Percentiles rank a stretch among this genome's conserved stretches.
phyloP scores from a whole-genome alignment of 1,284 basidiomycete species.

The Phellopilus nigrolimitatus region DNA sequence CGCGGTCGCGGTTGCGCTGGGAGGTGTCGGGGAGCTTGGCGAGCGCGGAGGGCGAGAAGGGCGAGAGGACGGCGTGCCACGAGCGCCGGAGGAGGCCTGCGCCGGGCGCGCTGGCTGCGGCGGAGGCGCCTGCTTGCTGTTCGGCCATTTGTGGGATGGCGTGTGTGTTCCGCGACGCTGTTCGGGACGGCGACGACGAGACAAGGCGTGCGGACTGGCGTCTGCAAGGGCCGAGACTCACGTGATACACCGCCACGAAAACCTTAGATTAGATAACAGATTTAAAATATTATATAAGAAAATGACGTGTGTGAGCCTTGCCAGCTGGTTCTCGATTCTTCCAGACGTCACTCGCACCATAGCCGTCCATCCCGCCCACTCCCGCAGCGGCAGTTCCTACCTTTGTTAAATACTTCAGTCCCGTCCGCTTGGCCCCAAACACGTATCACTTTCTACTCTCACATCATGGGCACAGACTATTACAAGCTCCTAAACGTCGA shows the following conservation, averaged over 20 bases:
- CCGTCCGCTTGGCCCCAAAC: background rate
- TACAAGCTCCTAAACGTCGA: slow-evolving; percentile 76
- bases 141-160: too few species aligned
- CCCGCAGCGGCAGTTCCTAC: background rate
- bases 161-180: background rate
- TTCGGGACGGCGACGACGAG: background rate
- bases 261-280: too few species aligned
- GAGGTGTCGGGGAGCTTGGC: slow-evolving; percentile 56
- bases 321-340: slow-evolving; percentile 7
- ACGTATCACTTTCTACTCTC: background rate
- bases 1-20: slow-evolving; percentile 47
- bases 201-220: too few species aligned
- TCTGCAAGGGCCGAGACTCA: too few species aligned
- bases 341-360: background rate
- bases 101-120: background rate
- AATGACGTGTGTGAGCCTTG: too few species aligned
- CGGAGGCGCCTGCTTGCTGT: background rate
- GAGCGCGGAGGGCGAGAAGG: slow-evolving; percentile 68
- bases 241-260: background rate
- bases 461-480: slow-evolving; percentile 71
- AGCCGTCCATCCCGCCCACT: background rate
- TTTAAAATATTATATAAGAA: too few species aligned
- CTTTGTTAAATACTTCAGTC: slow-evolving; percentile 4
- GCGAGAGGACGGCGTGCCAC: slow-evolving; percentile 59
- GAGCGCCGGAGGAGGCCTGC: slow-evolving; percentile 38